phyloP scores from a whole-genome alignment of 2,329 filamentous ascomycete genomes.

The Exophiala aquamarina region DNA sequence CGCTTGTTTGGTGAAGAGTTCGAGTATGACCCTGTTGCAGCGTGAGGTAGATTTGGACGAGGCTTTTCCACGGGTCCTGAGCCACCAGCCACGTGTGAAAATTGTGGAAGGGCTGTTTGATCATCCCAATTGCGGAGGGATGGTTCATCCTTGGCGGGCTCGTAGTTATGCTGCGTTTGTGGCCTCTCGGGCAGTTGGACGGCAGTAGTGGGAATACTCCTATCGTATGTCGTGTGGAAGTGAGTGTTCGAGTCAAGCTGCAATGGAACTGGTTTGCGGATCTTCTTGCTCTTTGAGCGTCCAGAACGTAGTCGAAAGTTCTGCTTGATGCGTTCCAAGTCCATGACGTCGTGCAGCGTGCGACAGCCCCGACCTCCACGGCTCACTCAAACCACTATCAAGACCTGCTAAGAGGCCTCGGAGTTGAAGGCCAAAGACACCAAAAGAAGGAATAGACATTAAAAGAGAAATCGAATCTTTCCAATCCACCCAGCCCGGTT shows the following conservation, averaged over 20 bases:
- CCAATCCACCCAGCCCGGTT: neutral
- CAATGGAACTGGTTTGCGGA: conserved; percentile 13
- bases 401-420: too few relatives aligned
- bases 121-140: conserved; percentile 7
- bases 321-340: conserved; percentile 28
- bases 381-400: too few relatives aligned
- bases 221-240: neutral
- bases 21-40: conserved; percentile 5
- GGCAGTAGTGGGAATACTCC: neutral
- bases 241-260: neutral
- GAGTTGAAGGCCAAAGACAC: neutral
- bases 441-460: neutral
- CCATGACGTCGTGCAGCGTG: conserved; percentile 16
- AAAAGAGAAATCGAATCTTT: neutral
- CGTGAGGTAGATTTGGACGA: conserved; percentile 7
- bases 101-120: neutral
- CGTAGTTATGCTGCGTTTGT: neutral
- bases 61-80: neutral
- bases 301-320: conserved; percentile 28
- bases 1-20: neutral
- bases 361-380: neutral
- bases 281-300: conserved; percentile 20
- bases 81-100: neutral
- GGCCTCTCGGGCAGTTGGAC: neutral
- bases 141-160: conserved; percentile 4